phyloP scores from a whole-genome alignment of 1,139 yeast genomes.

The Lodderomyces orthopsilosis region DNA sequence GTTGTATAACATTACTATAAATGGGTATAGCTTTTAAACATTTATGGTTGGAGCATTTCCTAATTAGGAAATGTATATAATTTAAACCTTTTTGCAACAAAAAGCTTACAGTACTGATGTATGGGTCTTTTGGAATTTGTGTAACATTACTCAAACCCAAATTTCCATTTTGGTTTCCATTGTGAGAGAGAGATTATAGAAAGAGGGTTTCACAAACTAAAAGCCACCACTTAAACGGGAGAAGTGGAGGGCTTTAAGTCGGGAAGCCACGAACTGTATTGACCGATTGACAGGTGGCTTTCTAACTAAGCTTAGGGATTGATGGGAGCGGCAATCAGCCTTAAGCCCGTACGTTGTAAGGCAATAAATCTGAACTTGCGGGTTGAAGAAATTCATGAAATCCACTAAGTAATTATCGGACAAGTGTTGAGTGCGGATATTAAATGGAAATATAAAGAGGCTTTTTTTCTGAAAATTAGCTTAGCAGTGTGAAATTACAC shows the following conservation, averaged over 20 bases:
- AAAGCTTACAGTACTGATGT: background rate
- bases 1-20: background rate
- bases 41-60: background rate
- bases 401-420: too few relatives aligned
- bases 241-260: background rate
- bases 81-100: slow-evolving; percentile 1
- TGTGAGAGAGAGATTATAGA: background rate
- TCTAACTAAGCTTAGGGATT: background rate
- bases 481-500: too few relatives aligned
- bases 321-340: too few relatives aligned
- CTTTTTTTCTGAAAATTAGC: too few relatives aligned
- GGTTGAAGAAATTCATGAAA: too few relatives aligned
- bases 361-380: too few relatives aligned
- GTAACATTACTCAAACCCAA: background rate
- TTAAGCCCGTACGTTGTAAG: too few relatives aligned
- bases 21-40: background rate
- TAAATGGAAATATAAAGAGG: too few relatives aligned
- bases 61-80: background rate
- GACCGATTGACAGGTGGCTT: background rate
- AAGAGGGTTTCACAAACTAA: background rate
- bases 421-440: too few relatives aligned
- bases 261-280: too few relatives aligned
- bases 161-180: background rate
- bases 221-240: background rate
- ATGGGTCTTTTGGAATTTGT: background rate